Conservation (phyloP, 306 rosid genomes). For the Prinsepia uniflora region DNA sequence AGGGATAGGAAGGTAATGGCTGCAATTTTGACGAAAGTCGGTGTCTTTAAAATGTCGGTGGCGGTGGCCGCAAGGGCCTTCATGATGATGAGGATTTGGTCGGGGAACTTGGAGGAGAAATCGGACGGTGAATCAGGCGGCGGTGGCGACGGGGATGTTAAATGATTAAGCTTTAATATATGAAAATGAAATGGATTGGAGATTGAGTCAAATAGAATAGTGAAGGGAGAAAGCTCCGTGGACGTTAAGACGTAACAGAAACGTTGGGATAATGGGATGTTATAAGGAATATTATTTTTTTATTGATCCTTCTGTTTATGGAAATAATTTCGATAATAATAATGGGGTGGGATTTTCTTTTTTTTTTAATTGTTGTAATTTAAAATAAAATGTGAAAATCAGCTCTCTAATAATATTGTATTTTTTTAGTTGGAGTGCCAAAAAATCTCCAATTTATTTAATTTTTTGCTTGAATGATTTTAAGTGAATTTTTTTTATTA, state of each 20-base stretch:
- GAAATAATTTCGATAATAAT: too few relatives aligned
- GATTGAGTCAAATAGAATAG: not conserved
- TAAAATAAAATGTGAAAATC: too few relatives aligned
- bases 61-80: slow-evolving; percentile 20
- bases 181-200: not conserved
- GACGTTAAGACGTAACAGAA: not conserved
- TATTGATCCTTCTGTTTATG: too few relatives aligned
- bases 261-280: too few relatives aligned
- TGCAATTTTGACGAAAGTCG: slow-evolving; percentile 45
- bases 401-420: too few relatives aligned
- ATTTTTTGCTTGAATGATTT: too few relatives aligned
- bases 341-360: too few relatives aligned
- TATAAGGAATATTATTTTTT: too few relatives aligned
- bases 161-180: not conserved
- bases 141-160: not conserved
- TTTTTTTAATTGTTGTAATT: too few relatives aligned
- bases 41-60: slow-evolving; percentile 39
- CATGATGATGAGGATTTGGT: slow-evolving; percentile 13
- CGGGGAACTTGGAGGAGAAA: not conserved
- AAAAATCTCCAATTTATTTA: too few relatives aligned
- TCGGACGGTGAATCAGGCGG: not conserved
- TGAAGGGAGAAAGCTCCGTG: not conserved
- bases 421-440: too few relatives aligned
- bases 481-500: too few relatives aligned
- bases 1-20: slow-evolving; percentile 45